Evolutionary conservation across 1,284 basidiomycete genomes (phyloP), one percentile per base, ranked within the genome.

Genomic region (Ustilago hordei): DNA sequence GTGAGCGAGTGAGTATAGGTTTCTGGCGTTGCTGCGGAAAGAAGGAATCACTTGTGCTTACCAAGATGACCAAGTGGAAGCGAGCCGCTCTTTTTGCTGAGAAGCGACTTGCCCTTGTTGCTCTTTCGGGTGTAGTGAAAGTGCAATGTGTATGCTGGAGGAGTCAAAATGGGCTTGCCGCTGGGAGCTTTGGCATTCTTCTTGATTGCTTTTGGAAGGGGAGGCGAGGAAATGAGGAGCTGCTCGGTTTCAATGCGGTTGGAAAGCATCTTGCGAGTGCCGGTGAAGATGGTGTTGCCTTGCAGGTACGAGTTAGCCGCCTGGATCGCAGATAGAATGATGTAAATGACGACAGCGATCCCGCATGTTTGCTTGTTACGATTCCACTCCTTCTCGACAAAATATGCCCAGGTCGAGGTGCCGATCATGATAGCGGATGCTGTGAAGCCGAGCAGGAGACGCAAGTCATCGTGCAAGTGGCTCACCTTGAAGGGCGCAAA

Each of bases 351-450:
- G 0, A 85, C 80, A 9, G 80, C 74, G 38, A 82, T 45, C 28
- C 60, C 72, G 28, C 74, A 79, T 6, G 68, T 45, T 11, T 70
- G 57, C 65, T 83, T 83, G 61, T 83, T 81, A 52, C 79, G 75
- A 19, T 70, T 60, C 84, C 84, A 86, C 17, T 81, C 80, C 57
- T 81, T 75, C 60, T 85, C 84, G 43, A 84, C 50, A 47, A 81
- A 74, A 58, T 84, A 86, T 11, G 78, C 59, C 75, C 82, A 85
- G 45, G 63, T 70, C 12, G 70, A 74, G 7, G 78, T 73, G 43
- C 69, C 84, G 38, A 86, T 80, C 80, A 86, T 83, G 58, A 80
- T 55, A n/a, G 73, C 57, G 5, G 84, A 78, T 11, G 78, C 80
- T 0, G 64, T 67, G 41, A 81, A 78, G 9, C 81, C 79, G 28